Evolutionary conservation across 1,284 basidiomycete genomes (phyloP), one percentile per base, ranked within the genome.

Genomic region (Fomitopsis palustris): DNA sequence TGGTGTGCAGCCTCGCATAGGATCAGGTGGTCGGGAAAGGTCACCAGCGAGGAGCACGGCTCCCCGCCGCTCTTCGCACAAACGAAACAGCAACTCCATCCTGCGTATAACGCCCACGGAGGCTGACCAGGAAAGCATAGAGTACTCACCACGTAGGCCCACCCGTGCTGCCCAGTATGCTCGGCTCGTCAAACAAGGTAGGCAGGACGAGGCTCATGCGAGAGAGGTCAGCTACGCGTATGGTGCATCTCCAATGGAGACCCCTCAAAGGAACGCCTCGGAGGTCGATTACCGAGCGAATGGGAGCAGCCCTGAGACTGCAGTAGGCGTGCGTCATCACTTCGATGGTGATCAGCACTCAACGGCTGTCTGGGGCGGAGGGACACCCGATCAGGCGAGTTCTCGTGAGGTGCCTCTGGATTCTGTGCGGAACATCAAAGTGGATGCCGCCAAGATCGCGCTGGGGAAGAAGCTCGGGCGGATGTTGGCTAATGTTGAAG

Each of bases 91-190:
- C 12, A 37, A 29, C 16, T 53, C 58, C 2, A 10, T 52, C n/a
- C 37, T 59, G 53, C 42, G 29, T 21, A 27, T 49, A 27, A 39
- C 23, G 2, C 54, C 53, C 5, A 23, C 31, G 23, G 25, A 19
- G 10, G 17, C 31, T 3, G 43, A 59, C 43, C 31, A 33, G 17
- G 29, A 49, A 6, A 37, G 14, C 10, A 9, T 14, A 14, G 56
- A 54, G 41, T 68, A 65, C 55, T 66, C 63, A 3, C 66, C 66
- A 16, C 66, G 65, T n/a, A 65, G 61, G 56, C 58, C 56, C 19
- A 63, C 66, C 19, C 60, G 65, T 5, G 66, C 66, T 4, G 61
- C 57, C 31, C 61, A 57, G 54, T 58, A 59, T n/a, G 29, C 61
- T 29, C 55, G 52, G 42, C 54, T 55, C 2, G 57, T 58, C 51